phyloP scores from a whole-genome alignment of 805 yeast genomes.

The Candida rishiriensis region DNA sequence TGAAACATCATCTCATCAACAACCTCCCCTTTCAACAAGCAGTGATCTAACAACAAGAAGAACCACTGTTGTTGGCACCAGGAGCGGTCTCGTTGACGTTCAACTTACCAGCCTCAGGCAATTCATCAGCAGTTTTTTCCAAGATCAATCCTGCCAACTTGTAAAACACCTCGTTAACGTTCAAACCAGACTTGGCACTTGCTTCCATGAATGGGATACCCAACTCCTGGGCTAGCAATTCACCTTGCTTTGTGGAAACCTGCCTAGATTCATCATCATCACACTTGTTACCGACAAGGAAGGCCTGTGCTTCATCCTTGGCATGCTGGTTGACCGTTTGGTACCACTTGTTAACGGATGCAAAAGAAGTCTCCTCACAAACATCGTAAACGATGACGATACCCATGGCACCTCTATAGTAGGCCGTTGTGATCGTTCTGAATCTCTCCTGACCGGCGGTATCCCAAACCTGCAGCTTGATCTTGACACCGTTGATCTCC shows the following conservation, averaged over 20 bases:
- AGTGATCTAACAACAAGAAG: conserved; percentile 28
- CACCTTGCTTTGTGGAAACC: conserved; percentile 87
- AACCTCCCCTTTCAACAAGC: background rate
- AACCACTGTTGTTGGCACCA: conserved; percentile 8
- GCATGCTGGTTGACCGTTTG: conserved; percentile 96
- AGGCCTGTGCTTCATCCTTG: conserved; percentile 89
- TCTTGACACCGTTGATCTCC: conserved; percentile 86
- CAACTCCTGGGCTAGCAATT: conserved; percentile 77
- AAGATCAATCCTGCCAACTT: conserved; percentile 83
- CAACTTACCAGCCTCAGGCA: conserved; percentile 21
- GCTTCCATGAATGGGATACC: conserved; percentile 93
- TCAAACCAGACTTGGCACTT: conserved; percentile 88
- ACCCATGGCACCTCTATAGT: conserved; percentile 88
- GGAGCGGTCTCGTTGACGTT: conserved; percentile 22
- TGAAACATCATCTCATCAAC: background rate
- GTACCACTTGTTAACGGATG: conserved; percentile 91
- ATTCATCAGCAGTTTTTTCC: conserved; percentile 58
- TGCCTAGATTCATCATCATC: conserved; percentile 87
- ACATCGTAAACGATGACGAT: conserved; percentile 81
- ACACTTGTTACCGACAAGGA: conserved; percentile 92
- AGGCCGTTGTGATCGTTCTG: conserved; percentile 90
- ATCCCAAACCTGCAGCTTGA: conserved; percentile 95
- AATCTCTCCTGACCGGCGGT: conserved; percentile 98
- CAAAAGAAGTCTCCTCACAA: conserved; percentile 86
- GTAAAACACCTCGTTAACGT: conserved; percentile 89